Evolutionary conservation across 2,329 filamentous ascomycete species (phyloP).

Genomic region (Zarea fungicola): DNA sequence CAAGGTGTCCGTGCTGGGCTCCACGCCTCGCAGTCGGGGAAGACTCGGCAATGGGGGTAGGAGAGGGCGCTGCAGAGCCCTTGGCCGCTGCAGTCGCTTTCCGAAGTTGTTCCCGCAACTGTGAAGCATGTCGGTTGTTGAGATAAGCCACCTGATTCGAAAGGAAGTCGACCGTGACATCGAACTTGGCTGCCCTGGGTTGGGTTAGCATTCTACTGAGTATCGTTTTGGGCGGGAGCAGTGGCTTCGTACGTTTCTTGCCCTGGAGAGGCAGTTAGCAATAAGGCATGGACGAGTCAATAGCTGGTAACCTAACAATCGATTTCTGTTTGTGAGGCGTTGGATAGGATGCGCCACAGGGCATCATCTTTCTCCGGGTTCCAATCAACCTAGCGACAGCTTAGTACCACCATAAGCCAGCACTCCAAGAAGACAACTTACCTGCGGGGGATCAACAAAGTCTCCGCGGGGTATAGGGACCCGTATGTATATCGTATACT

Average conservation of each 20-base stretch:
- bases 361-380: slow-evolving; percentile 78
- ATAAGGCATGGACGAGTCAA: neutral
- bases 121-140: slow-evolving; percentile 83
- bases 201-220: slow-evolving; percentile 19
- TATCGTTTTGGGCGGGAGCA: slow-evolving; percentile 14
- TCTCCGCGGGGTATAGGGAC: slow-evolving; percentile 83
- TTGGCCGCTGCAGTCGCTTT: slow-evolving; percentile 59
- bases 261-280: slow-evolving; percentile 46
- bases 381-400: slow-evolving; percentile 68
- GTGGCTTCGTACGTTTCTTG: slow-evolving; percentile 59
- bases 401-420: slow-evolving; percentile 20
- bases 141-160: slow-evolving; percentile 92
- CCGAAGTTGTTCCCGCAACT: slow-evolving; percentile 85
- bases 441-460: slow-evolving; percentile 86
- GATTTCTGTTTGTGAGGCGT: slow-evolving; percentile 74
- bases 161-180: slow-evolving; percentile 82
- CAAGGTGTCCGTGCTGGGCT: slow-evolving; percentile 49
- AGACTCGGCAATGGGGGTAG: slow-evolving; percentile 47
- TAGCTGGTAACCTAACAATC: slow-evolving; percentile 61
- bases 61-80: slow-evolving; percentile 53
- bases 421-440: slow-evolving; percentile 37
- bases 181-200: slow-evolving; percentile 64
- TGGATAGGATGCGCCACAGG: slow-evolving; percentile 85
- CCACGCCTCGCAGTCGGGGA: slow-evolving; percentile 32
- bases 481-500: slow-evolving; percentile 75